Base-by-base conservation (phyloP, 2,329 filamentous ascomycete species). In the Rhinocladiella mackenziei region DNA sequence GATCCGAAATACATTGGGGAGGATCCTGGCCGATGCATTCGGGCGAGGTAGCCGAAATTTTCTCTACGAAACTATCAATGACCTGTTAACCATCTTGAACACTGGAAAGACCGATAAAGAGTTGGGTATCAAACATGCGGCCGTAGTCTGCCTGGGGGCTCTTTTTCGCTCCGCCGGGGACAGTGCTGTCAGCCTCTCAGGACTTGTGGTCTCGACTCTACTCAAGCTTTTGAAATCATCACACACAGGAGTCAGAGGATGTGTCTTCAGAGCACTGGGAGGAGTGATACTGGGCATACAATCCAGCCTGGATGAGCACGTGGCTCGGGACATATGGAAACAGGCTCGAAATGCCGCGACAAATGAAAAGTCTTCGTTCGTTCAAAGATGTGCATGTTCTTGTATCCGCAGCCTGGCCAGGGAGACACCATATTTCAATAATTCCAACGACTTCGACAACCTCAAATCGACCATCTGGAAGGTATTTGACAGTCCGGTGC, bases 311-410 rank as follows among this genome's bases (percentile, higher is more conserved):
- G 92, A 98, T 57, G 92, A 98, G 65, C 73, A 71, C 42, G 74
- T 89, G 26, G 86, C 86, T n/a, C 81, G 89, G 59, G 89, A 96
- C 62, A 79, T 94, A 11, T 97, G 89, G 88, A 98, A 96, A 65
- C 86, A 91, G 62, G 84, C 82, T 18, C 81, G 92, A 51, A 87
- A 76, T 64, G 77, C 84, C 56, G 84, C 84, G 19, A 75, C 81
- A 0, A 75, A 74, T 48, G 94, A 98, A 65, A 97, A 92, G 65
- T 86, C 88, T 3, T 75, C 81, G 2, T 74, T 94, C 23, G 89
- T 91, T 5, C 80, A 95, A 62, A 77, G 84, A 11, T 78, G 81
- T 44, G 85, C 87, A 6, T 94, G 86, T 59, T 81, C 81, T 54
- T 94, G 87, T 61, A 68, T 98, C 51, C 83, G 85, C 60, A 74